These are phyloP conservation scores for Epichloe baconii DNA, from an alignment of 2,329 filamentous ascomycete species.

Conservation along the genomic window DNA sequence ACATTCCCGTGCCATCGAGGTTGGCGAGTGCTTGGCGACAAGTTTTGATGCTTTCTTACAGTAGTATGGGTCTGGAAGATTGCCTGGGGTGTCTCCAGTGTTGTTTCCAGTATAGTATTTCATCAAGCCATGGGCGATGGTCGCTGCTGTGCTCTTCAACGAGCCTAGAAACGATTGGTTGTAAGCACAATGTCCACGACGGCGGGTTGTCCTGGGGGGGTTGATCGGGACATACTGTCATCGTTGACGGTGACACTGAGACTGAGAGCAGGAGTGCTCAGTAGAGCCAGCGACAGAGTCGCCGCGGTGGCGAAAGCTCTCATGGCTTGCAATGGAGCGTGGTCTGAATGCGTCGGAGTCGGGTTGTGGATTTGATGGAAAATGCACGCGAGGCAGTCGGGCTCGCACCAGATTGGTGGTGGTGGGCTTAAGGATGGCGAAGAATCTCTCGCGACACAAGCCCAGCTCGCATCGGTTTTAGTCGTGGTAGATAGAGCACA, in stretches of 20 bases:
- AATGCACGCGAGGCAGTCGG: background rate
- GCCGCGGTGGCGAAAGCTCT: background rate
- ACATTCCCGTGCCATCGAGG: background rate
- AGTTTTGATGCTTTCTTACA: conserved; percentile 29
- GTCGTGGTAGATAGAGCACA: background rate
- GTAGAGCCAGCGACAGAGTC: conserved; percentile 7
- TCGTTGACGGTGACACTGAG: conserved; percentile 20
- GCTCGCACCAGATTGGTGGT: background rate
- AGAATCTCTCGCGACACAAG: background rate
- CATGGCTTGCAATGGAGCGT: background rate
- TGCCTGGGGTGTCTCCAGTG: conserved; percentile 44
- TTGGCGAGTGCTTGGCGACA: conserved; percentile 16
- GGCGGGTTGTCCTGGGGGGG: background rate
- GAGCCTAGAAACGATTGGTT: conserved; percentile 25
- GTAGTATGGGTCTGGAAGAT: conserved; percentile 49
- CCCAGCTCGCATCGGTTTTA: background rate
- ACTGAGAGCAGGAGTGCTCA: conserved; percentile 8
- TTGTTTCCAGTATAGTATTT: conserved; percentile 44
- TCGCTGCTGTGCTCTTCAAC: conserved; percentile 33
- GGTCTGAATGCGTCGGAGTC: background rate
- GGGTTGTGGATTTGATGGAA: background rate
- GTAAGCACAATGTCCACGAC: background rate
- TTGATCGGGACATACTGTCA: conserved; percentile 15
- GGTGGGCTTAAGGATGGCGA: no score
- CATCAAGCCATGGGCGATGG: conserved; percentile 33